Conservation (phyloP, 177 flowering plant genomes). For the Tripterygium wilfordii region DNA sequence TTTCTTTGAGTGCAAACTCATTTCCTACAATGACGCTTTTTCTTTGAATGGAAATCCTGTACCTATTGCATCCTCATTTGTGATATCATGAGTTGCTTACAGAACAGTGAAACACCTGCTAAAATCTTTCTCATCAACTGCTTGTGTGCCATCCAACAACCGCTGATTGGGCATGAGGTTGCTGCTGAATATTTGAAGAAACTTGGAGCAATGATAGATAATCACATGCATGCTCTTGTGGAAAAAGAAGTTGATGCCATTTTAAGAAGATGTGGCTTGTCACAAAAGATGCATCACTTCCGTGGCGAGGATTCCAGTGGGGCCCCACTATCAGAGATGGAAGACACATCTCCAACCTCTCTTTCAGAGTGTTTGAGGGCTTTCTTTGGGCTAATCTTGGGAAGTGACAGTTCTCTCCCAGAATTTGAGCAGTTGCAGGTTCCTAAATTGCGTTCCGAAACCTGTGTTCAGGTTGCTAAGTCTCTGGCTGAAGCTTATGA, state of each 20-base stretch:
- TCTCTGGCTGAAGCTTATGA: slow-evolving; percentile 79
- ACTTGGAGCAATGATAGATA: slow-evolving; percentile 64
- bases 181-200: slow-evolving; percentile 63
- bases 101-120: slow-evolving; percentile 66
- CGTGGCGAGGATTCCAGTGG: slow-evolving; percentile 14
- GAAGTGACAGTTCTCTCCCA: slow-evolving; percentile 78
- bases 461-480: slow-evolving; percentile 57
- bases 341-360: slow-evolving; percentile 62
- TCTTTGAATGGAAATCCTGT: too few species aligned
- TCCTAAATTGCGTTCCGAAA: slow-evolving; percentile 76
- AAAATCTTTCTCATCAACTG: slow-evolving; percentile 93
- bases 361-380: slow-evolving; percentile 71
- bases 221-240: slow-evolving; percentile 48
- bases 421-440: slow-evolving; percentile 93
- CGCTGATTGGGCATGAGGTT: slow-evolving; percentile 65
- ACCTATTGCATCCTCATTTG: too few species aligned
- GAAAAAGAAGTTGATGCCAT: slow-evolving; percentile 78
- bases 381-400: slow-evolving; percentile 73
- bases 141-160: slow-evolving; percentile 84
- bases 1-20: too few species aligned
- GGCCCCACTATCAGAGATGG: slow-evolving; percentile 54
- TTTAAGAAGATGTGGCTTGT: slow-evolving; percentile 67
- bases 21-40: background rate
- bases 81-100: too few species aligned
- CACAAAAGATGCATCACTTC: slow-evolving; percentile 55